Evolutionary conservation across 352 stramenopile genomes (phyloP).

Genomic region (Pythium myriotylum): DNA sequence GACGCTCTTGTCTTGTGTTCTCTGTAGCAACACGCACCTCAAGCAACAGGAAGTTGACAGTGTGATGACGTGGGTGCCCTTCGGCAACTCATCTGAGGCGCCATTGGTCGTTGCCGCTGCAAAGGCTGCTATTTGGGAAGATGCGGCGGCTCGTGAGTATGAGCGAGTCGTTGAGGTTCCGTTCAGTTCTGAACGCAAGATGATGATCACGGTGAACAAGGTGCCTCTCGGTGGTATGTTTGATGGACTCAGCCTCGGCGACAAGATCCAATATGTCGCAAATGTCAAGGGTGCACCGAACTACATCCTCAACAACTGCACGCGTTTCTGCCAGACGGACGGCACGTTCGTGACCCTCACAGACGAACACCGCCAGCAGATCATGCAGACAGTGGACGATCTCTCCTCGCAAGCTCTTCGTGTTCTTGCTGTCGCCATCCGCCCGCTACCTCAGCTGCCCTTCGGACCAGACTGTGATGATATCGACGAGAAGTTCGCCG

Average conservation of each 20-base stretch:
- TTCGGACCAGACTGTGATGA: slow-evolving; percentile 50
- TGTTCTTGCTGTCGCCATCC: slow-evolving; percentile 91
- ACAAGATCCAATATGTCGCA: slow-evolving; percentile 47
- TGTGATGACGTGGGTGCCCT: slow-evolving; percentile 51
- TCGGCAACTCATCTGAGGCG: slow-evolving; percentile 76
- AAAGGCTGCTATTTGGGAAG: slow-evolving; percentile 67
- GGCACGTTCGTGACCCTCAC: slow-evolving; percentile 48
- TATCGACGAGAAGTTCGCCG: slow-evolving; percentile 70
- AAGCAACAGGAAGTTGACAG: slow-evolving; percentile 61
- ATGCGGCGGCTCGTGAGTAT: slow-evolving; percentile 58
- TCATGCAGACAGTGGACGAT: slow-evolving; percentile 60
- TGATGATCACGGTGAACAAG: slow-evolving; percentile 89
- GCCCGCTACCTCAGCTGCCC: slow-evolving; percentile 52
- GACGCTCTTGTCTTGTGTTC: slow-evolving; percentile 58
- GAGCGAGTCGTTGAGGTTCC: slow-evolving; percentile 89
- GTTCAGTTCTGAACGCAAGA: slow-evolving; percentile 95
- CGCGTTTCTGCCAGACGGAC: slow-evolving; percentile 51
- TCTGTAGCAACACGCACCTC: slow-evolving; percentile 80
- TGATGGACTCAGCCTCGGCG: slow-evolving; percentile 37
- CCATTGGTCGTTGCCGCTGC: slow-evolving; percentile 73
- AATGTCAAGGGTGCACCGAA: slow-evolving; percentile 74
- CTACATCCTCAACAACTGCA: slow-evolving; percentile 74
- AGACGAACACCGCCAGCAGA: slow-evolving; percentile 46
- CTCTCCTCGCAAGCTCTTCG: slow-evolving; percentile 80
- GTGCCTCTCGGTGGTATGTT: slow-evolving; percentile 46